These are phyloP conservation scores for maize (Zea mays) DNA, from an alignment of 176 grass and related monocot genomes.

Conservation along the genomic window Zm-B73-REFERENCE-NAM-5.0 NC_050096.1:201441001-201441500, in stretches of 20 bases:
- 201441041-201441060: conserved; percentile 33
- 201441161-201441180: conserved; percentile 59
- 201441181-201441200: conserved; percentile 58
- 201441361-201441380: conserved; percentile 13
- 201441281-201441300: conserved; percentile 3
- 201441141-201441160: conserved; percentile 48
- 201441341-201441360: not conserved
- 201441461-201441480: not conserved
- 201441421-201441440: not conserved
- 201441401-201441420: not conserved
- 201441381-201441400: not conserved
- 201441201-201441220: conserved; percentile 61
- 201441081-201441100: conserved; percentile 46
- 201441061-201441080: conserved; percentile 48
- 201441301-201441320: not conserved
- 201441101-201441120: conserved; percentile 53
- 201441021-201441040: conserved; percentile 55
- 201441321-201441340: not conserved
- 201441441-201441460: not conserved
- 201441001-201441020: conserved; percentile 64
- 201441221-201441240: not conserved
- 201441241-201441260: not conserved
- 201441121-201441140: conserved; percentile 46
- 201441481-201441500: not conserved
- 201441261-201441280: not conserved